Base-by-base conservation (phyloP, 2,329 filamentous ascomycete species). In the Fusarium caatingaense region DNA sequence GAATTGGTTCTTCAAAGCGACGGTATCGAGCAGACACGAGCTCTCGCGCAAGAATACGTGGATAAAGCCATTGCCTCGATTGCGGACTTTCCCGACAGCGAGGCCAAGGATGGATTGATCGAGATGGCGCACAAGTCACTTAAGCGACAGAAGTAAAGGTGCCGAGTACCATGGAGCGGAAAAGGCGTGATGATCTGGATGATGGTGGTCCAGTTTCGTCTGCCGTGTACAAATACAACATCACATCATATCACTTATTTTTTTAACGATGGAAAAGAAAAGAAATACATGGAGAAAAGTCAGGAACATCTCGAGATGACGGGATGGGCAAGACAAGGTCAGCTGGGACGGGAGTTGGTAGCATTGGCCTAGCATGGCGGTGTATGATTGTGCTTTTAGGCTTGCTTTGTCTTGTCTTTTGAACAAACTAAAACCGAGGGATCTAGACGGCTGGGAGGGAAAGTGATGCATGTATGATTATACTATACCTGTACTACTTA, bases 101-200 rank as follows among this genome's bases (percentile, higher is more conserved):
- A 98, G 71, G 96, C 96, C 62, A 98, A 97, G 83, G 88, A 92
- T 30, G 95, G 95, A 0, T 84, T 99, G 42, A 84, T 97, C 47
- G 93, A 98, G 76, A 98, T 98, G 93, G 97, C 94, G 72, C 88
- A 91, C 74, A 98, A 97, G 84, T 94, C 94, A 18, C 89, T 97
- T 84, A 91, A 93, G 81, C 88, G 95, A 76, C 87, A 93, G 79
- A 98, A 97, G 81, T 98, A 85, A 76, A 60, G n/a, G 25, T 53
- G 49, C 23, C n/a, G 25, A 15, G n/a, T 27, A 21, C 20, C 23
- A 30, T 41, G 16, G 40, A 21, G 25, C 4, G 13, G 15, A 40
- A 60, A 40, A 55, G 66, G 69, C 51, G 37, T n/a, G 42, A 64
- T 49, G 61, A 57, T 42, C n/a, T 59, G 59, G 54, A 62, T 30